Conservation (phyloP, 495 filamentous ascomycete genomes). For the Amphirosellinia nigrospora region DNA sequence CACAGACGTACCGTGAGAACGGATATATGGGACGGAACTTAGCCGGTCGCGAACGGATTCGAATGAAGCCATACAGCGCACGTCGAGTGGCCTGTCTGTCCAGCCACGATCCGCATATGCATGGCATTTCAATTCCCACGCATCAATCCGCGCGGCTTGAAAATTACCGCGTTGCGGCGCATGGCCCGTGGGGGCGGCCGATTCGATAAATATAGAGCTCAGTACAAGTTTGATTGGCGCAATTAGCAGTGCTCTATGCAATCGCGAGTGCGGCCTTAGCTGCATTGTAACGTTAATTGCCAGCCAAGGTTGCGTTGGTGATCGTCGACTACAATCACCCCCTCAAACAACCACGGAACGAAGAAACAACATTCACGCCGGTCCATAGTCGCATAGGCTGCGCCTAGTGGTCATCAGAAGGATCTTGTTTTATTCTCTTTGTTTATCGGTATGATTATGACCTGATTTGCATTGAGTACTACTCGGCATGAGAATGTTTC, state of each 20-base stretch:
- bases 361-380: background rate
- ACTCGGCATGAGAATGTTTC: slow-evolving; percentile 13
- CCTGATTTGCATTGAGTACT: slow-evolving; percentile 7
- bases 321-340: slow-evolving; percentile 15
- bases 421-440: background rate
- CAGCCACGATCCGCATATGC: slow-evolving; percentile 15
- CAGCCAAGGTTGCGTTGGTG: slow-evolving; percentile 15
- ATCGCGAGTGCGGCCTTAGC: slow-evolving; percentile 7
- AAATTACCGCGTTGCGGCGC: slow-evolving; percentile 12
- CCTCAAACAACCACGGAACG: background rate
- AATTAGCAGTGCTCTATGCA: slow-evolving; percentile 7
- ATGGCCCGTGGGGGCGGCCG: slow-evolving; percentile 26
- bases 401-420: slow-evolving; percentile 1
- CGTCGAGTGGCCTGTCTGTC: background rate
- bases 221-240: slow-evolving; percentile 12
- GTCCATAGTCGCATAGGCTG: slow-evolving; percentile 19
- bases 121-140: slow-evolving; percentile 4
- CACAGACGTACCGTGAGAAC: slow-evolving; percentile 37
- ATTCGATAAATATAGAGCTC: slow-evolving; percentile 24
- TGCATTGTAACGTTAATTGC: slow-evolving; percentile 19
- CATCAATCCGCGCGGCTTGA: slow-evolving; percentile 24
- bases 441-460: slow-evolving; percentile 8
- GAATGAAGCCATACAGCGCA: slow-evolving; percentile 2
- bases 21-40: slow-evolving; percentile 7
- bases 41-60: slow-evolving; percentile 16